phyloP scores from a whole-genome alignment of 768 basidiomycete genomes.

The Boletus coccyginus region DNA sequence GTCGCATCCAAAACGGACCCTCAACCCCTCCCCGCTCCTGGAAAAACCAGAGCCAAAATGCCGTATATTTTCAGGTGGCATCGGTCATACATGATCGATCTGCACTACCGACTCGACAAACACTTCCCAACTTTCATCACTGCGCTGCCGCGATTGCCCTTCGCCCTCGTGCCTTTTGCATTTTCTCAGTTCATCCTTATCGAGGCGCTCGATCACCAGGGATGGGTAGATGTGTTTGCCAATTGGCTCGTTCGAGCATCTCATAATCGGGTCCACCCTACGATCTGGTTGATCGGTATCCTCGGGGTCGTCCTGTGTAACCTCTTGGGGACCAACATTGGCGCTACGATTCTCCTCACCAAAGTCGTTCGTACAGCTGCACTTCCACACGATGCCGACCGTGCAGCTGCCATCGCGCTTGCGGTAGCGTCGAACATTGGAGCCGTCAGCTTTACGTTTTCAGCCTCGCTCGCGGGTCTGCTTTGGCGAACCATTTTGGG shows the following conservation, averaged over 20 bases:
- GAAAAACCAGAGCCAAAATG: background rate
- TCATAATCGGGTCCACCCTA: conserved; percentile 40
- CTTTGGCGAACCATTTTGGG: conserved; percentile 75
- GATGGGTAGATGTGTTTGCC: conserved; percentile 87
- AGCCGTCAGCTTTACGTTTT: conserved; percentile 86
- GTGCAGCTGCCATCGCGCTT: conserved; percentile 66
- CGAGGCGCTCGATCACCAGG: conserved; percentile 69
- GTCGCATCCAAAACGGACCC: background rate
- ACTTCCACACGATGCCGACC: conserved; percentile 32
- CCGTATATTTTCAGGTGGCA: background rate
- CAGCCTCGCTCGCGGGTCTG: conserved; percentile 84
- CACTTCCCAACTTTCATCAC: conserved; percentile 73
- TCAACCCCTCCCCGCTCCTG: background rate
- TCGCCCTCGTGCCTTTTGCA: conserved; percentile 85
- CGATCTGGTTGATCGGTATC: conserved; percentile 68
- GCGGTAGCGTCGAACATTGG: conserved; percentile 89
- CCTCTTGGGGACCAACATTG: conserved; percentile 86
- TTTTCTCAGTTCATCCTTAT: conserved; percentile 95
- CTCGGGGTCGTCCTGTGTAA: conserved; percentile 76
- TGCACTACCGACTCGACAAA: conserved; percentile 12
- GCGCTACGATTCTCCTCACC: conserved; percentile 84
- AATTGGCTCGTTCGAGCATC: conserved; percentile 58
- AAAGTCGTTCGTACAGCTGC: conserved; percentile 62
- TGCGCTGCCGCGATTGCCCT: conserved; percentile 67
- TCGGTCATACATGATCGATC: background rate